A percentile compares a stretch with the other conserved stretches of the same genome.
phyloP scores from a whole-genome alignment of 2,329 filamentous ascomycete genomes.

The Aureobasidium leucospermi region DNA sequence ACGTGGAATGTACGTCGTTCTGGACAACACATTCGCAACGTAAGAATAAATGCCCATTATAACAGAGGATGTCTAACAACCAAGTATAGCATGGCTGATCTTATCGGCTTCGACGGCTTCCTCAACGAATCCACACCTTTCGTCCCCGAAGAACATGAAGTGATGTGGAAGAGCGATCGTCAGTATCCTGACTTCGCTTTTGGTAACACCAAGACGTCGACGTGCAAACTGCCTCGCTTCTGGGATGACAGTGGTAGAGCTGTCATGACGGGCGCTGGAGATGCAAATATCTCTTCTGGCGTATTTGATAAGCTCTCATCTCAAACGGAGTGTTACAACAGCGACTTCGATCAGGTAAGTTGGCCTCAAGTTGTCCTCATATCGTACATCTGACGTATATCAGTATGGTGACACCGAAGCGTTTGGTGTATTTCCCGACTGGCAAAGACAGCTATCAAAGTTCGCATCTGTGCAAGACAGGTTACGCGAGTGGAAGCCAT shows the following conservation, averaged over 20 bases:
- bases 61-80: neutral
- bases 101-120: slow-evolving; percentile 56
- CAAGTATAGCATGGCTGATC: slow-evolving; percentile 43
- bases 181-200: slow-evolving; percentile 53
- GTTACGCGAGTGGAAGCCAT: slow-evolving; percentile 55
- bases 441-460: slow-evolving; percentile 57
- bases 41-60: neutral
- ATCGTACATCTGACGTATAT: neutral
- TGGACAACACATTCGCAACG: slow-evolving; percentile 60
- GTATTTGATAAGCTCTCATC: slow-evolving; percentile 44
- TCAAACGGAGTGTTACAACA: neutral
- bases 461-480: slow-evolving; percentile 62
- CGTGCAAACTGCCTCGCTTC: slow-evolving; percentile 50
- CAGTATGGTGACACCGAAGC: slow-evolving; percentile 57
- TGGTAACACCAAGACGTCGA: slow-evolving; percentile 45
- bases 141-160: slow-evolving; percentile 48
- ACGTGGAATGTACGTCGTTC: slow-evolving; percentile 56
- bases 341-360: slow-evolving; percentile 40
- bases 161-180: slow-evolving; percentile 48
- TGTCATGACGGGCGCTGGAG: slow-evolving; percentile 13
- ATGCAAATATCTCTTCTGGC: neutral
- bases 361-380: slow-evolving; percentile 22
- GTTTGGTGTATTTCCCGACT: slow-evolving; percentile 57
- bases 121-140: slow-evolving; percentile 54
- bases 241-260: slow-evolving; percentile 49